phyloP scores from a whole-genome alignment of 2,329 filamentous ascomycete genomes.

The Hirsutella minnesotensis region DNA sequence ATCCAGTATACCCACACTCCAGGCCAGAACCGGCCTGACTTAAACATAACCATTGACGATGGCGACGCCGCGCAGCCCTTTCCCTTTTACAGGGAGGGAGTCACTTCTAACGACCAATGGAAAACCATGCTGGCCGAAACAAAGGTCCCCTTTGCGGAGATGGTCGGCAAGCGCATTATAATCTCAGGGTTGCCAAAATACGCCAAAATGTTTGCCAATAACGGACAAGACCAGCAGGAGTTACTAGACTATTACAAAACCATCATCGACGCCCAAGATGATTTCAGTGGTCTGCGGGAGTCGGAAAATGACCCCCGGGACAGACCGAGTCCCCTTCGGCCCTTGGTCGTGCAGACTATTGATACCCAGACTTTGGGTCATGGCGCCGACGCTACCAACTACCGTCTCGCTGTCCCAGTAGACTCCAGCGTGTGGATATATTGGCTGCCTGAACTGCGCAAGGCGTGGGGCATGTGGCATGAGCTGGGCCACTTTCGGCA shows the following conservation, averaged over 20 bases:
- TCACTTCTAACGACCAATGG: constrained; percentile 4
- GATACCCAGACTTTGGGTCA: no score
- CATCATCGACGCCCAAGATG: constrained; percentile 3
- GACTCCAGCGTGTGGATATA: background rate
- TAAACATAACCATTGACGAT: background rate
- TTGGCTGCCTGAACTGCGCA: background rate
- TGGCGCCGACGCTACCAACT: background rate
- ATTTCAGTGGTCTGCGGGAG: background rate
- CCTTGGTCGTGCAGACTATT: constrained; percentile 3
- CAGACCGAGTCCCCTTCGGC: constrained; percentile 1
- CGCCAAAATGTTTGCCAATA: background rate
- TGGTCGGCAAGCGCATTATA: constrained; percentile 1
- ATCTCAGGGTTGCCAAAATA: constrained; percentile 1
- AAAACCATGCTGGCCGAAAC: background rate
- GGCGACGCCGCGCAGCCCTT: constrained; percentile 2
- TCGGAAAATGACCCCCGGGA: background rate
- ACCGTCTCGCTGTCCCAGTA: background rate
- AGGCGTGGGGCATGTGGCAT: constrained; percentile 3
- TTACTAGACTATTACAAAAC: constrained; percentile 1
- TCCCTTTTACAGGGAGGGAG: constrained; percentile 2
- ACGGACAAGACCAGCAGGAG: background rate
- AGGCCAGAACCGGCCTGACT: background rate
- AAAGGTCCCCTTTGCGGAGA: constrained; percentile 4
- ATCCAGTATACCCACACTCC: background rate
- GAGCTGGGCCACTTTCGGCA: constrained; percentile 4